A percentile compares a stretch with the other conserved stretches of the same genome.
These are phyloP conservation scores for Nicotiana knightiana DNA, from an alignment of 257 asterid species.

Conservation along the genomic window DNA sequence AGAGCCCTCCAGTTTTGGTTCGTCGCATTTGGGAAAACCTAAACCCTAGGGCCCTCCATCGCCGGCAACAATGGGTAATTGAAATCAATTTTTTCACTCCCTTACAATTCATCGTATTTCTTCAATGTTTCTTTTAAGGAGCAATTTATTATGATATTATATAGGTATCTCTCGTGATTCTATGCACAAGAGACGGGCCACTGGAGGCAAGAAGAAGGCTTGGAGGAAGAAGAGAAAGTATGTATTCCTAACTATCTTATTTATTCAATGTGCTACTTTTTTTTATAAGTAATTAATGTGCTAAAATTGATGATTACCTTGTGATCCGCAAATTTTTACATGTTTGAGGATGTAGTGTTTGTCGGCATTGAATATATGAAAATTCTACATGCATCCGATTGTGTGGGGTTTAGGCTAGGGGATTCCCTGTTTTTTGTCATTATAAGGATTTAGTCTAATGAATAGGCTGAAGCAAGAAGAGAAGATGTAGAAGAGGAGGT, in stretches of 20 bases:
- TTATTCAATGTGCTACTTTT: neutral
- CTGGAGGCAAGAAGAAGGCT: constrained; percentile 51
- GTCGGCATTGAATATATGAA: neutral
- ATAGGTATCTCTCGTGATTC: constrained; percentile 50
- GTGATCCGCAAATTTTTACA: neutral
- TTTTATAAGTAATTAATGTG: neutral
- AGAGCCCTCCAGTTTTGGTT: neutral
- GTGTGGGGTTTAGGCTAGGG: neutral
- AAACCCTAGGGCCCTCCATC: neutral
- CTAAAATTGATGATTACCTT: too few relatives aligned
- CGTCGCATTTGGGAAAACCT: neutral
- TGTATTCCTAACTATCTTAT: neutral
- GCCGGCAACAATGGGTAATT: constrained; percentile 16
- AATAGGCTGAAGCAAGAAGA: neutral
- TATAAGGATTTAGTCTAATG: neutral
- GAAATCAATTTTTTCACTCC: neutral
- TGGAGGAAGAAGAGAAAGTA: constrained; percentile 61
- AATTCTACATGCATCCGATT: neutral
- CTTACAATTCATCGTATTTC: neutral
- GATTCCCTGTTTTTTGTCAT: neutral
- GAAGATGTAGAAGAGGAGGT: neutral
- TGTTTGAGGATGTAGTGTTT: neutral
- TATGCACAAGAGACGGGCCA: constrained; percentile 53
- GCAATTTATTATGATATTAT: neutral
- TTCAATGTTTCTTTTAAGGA: neutral